Percentiles rank a stretch among this genome's conserved stretches.
These are phyloP conservation scores for Rasamsonia emersonii DNA, from an alignment of 2,329 filamentous ascomycete species.

Conservation along the genomic window DNA sequence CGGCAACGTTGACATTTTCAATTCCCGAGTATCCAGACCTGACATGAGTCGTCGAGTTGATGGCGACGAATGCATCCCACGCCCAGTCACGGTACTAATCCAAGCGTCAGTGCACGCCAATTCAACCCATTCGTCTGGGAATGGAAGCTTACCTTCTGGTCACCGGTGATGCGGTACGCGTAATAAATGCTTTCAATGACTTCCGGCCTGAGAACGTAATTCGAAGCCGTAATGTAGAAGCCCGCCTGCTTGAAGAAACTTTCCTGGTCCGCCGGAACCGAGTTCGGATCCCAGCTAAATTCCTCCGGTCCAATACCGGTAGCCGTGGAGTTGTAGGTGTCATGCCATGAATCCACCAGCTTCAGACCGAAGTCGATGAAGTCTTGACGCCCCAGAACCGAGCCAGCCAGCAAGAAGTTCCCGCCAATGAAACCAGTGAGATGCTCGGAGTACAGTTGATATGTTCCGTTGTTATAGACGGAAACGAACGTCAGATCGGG, in stretches of 20 bases:
- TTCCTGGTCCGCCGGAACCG: conserved; percentile 37
- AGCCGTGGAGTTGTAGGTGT: conserved; percentile 59
- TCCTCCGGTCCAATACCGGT: conserved; percentile 70
- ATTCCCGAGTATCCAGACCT: conserved; percentile 61
- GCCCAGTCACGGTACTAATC: conserved; percentile 72
- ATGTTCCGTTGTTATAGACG: conserved; percentile 26
- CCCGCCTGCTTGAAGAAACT: conserved; percentile 59
- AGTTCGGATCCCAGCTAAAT: conserved; percentile 54
- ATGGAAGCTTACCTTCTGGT: conserved; percentile 48
- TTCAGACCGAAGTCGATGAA: conserved; percentile 67
- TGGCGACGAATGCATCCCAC: conserved; percentile 66
- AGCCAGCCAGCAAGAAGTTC: conserved; percentile 74
- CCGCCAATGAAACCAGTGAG: conserved; percentile 77
- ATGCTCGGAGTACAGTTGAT: conserved; percentile 35
- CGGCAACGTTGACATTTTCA: conserved; percentile 53
- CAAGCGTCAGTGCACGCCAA: neutral
- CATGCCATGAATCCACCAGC: conserved; percentile 64
- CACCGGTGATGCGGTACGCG: conserved; percentile 69
- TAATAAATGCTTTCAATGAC: conserved; percentile 82
- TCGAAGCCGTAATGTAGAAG: conserved; percentile 57
- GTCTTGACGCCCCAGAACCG: conserved; percentile 54
- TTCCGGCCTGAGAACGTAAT: conserved; percentile 68
- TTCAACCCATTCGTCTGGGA: too few relatives aligned
- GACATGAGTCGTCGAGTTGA: conserved; percentile 55
- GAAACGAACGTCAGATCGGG: conserved; percentile 62